phyloP scores from a whole-genome alignment of 106 monocot species.

The Narthecium ossifragum region DNA sequence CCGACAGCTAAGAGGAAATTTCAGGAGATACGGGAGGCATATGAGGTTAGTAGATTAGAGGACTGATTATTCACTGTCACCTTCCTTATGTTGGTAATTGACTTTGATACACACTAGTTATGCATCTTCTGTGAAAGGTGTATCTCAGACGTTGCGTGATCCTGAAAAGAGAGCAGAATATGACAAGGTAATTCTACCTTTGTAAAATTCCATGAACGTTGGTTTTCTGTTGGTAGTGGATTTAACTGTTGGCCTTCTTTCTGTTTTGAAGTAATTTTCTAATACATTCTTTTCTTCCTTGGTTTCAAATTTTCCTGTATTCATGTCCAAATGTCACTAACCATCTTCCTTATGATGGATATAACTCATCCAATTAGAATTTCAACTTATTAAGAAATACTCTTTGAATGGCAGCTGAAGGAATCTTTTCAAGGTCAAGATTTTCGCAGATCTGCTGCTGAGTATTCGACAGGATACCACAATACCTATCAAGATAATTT shows the following conservation, averaged over 20 bases:
- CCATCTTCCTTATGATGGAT: too few species aligned
- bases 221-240: too few species aligned
- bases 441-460: constrained; percentile 4
- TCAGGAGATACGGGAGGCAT: constrained; percentile 94
- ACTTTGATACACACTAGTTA: too few species aligned
- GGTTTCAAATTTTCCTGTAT: too few species aligned
- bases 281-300: too few species aligned
- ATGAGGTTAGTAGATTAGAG: constrained; percentile 60
- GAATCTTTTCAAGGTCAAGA: constrained; percentile 32
- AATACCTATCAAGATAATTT: constrained; percentile 49
- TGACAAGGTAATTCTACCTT: constrained; percentile 50
- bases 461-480: constrained; percentile 13
- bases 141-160: constrained; percentile 70
- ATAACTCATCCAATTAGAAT: too few species aligned
- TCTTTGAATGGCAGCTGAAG: too few species aligned
- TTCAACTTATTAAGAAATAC: too few species aligned
- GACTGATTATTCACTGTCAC: constrained; percentile 17
- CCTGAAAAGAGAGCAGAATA: constrained; percentile 77
- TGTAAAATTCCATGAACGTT: background rate
- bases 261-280: too few species aligned
- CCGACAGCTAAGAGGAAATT: constrained; percentile 82
- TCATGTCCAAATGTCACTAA: too few species aligned
- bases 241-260: too few species aligned
- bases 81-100: too few species aligned
- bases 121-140: constrained; percentile 17